Evolutionary conservation across 257 asterid species (phyloP), one percentile per base, ranked within the genome.

Genomic region (Plectranthus barbatus): DNA sequence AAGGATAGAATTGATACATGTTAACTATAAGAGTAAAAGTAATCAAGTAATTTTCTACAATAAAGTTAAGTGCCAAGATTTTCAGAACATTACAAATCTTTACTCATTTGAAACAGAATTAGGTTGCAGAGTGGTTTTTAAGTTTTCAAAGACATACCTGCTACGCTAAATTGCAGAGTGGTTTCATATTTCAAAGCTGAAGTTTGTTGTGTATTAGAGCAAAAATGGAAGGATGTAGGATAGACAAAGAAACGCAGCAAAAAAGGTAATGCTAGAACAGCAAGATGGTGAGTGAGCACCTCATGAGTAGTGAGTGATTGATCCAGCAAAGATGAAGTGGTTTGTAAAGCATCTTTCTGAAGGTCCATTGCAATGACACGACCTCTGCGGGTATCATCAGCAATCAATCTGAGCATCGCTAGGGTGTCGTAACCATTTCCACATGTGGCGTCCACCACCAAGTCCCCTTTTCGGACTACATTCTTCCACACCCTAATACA

Each of bases 351-450:
- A 74, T 62, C 75, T 62, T 83, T 87, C 70, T 87, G 97, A 18
- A 89, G 79, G 73, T 92, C 99, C 91, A 92, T 85, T 21, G 84
- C 90, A 44, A 77, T 78, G 65, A 92, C 99, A 24, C 90, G 86
- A 53, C 99, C 96, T 42, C 68, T 80, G 9, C 60, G 53, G 0
- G 74, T 44, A 42, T 71, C 68, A 67, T 83, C 96, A 40, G 84
- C 91, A 62, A 89, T 77, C 72, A 89, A 70, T 56, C 76, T 82
- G 7, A 81, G 72, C 82, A 92, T 69, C 34, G 96, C 95, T 15
- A 92, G 67, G 26, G 99, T 81, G 76, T 92, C 99, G 5, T 85
- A 70, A 58, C 99, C 99, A 70, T 89, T 92, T 59, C 99, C 99
- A 70, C 99, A 92, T 41, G 99, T 92, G 66, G 99, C 99, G 40